Base-by-base conservation (phyloP, 1,284 basidiomycete species). In the Malassezia brasiliensis region DNA sequence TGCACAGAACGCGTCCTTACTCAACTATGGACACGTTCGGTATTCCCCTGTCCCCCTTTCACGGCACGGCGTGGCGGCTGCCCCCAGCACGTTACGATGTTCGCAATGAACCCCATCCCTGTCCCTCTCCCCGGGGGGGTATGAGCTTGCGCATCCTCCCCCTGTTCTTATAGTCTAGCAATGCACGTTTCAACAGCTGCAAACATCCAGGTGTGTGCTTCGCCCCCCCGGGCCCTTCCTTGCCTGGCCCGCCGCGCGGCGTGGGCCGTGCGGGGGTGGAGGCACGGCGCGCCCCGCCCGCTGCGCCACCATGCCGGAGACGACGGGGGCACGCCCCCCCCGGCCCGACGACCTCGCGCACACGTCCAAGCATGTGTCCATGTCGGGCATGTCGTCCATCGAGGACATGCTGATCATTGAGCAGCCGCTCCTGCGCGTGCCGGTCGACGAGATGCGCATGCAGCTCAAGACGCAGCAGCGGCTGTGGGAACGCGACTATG, bases 361-460 rank as follows among this genome's bases (percentile, higher is more conserved):
- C 6, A 45, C 42, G 6, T 45, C 42, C 11, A 28, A 28, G 32
- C 25, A 45, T 31, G 32, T 45, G 17, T 45, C 42, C 6, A 20
- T 25, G 17, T 7, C 32, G 10, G 47, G 47, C 2, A 5, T 48
- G 2, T 31, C 47, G 14, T 63, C 63, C 40, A 63, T 73, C 3
- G 88, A 90, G 49, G 87, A 86, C 1, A 79, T 85, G n/a, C 78
- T 90, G 63, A 80, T 90, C 50, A 85, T 91, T 59, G 88, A 91
- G 75, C 86, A 90, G 66, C 87, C 88, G 0, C 87, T 90, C 68
- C 82, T 82, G n/a, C 79, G 83, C 63, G 86, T 87, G 64, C 65
- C 81, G 74, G 57, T 66, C 19, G 61, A 71, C 45, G 63, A 67
- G 37, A 57, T 72, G 2, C 55, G 65, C 5, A 52, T 61, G 0